Evolutionary conservation across 768 basidiomycete genomes (phyloP), one percentile per base, ranked within the genome.

Genomic region (Tylopilus vinaceipallidus): DNA sequence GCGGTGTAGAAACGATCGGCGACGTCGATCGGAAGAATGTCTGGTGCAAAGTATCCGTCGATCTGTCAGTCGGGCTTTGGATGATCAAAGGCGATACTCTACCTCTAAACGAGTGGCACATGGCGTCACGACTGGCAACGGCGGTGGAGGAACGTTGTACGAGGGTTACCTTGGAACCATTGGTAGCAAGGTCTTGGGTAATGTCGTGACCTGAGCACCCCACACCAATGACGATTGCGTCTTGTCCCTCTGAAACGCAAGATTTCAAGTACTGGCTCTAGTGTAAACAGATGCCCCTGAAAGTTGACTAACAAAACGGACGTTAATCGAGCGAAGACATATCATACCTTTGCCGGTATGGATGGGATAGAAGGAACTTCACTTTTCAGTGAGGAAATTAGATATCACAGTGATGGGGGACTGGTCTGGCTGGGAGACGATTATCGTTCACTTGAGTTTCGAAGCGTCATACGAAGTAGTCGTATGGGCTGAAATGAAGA

Each of bases 171-270:
- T 9, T 16, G 23, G 37, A 37, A 16, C 50, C 52, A 8, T 17
- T 36, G 22, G 30, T 38, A 13, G 52, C 35, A 37, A 52, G 27
- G 33, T 54, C 52, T 27, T 54, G 52, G 22, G 52, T 42, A 23
- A 54, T 54, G 29, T 54, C 52, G 14, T 54, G 52, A 11, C 50
- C 52, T 16, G 52, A 54, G 22, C 52, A 54, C n/a, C 52, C 52
- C n/a, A 32, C 51, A 6, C 50, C 52, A n/a, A 54, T n/a, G 19
- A 54, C 43, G 3, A 40, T 43, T 0, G 40, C 51, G 24, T 52
- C 53, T 20, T 29, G 40, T 16, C 38, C 23, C 12, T 37, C 5
- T 4, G 5, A 2, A 12, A 27, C 13, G 26, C 17, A 19, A 5
- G 40, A 42, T 16, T 42, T 17, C 26, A 24, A 19, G 19, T 42